Evolutionary conservation across 2,329 filamentous ascomycete species (phyloP).

Genomic region (Metarhizium brunneum): DNA sequence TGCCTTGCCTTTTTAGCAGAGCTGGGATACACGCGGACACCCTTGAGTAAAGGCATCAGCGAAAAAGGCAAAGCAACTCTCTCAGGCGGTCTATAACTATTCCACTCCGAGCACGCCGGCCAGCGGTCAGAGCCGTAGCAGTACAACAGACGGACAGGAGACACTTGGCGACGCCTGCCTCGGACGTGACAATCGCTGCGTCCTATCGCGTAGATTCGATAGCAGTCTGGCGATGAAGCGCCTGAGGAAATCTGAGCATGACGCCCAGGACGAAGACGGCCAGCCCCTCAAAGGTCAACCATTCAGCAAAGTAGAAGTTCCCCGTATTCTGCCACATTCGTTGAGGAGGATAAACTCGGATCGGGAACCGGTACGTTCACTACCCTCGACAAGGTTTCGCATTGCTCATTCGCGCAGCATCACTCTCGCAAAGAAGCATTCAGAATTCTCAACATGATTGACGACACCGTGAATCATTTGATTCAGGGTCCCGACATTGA

Average conservation of each 20-base stretch:
- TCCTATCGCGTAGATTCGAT: slow-evolving; percentile 5
- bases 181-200: slow-evolving; percentile 7
- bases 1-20: neutral
- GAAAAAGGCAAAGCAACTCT: slow-evolving; percentile 1
- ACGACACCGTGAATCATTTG: slow-evolving; percentile 21
- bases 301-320: slow-evolving; percentile 7
- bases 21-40: neutral
- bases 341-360: slow-evolving; percentile 2
- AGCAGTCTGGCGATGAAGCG: neutral
- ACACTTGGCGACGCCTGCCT: slow-evolving; percentile 6
- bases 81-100: neutral
- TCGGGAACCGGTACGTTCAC: slow-evolving; percentile 5
- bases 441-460: slow-evolving; percentile 32
- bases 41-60: neutral
- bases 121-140: neutral
- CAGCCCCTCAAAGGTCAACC: neutral
- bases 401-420: slow-evolving; percentile 5
- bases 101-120: neutral
- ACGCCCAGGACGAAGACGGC: slow-evolving; percentile 5
- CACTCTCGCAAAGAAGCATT: slow-evolving; percentile 22
- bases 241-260: neutral
- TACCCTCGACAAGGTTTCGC: neutral
- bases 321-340: slow-evolving; percentile 9
- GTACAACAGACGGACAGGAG: slow-evolving; percentile 2
- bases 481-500: slow-evolving; percentile 31